Conservation (phyloP, 2,329 filamentous ascomycete genomes). For the Phyllosticta ampelicida region DNA sequence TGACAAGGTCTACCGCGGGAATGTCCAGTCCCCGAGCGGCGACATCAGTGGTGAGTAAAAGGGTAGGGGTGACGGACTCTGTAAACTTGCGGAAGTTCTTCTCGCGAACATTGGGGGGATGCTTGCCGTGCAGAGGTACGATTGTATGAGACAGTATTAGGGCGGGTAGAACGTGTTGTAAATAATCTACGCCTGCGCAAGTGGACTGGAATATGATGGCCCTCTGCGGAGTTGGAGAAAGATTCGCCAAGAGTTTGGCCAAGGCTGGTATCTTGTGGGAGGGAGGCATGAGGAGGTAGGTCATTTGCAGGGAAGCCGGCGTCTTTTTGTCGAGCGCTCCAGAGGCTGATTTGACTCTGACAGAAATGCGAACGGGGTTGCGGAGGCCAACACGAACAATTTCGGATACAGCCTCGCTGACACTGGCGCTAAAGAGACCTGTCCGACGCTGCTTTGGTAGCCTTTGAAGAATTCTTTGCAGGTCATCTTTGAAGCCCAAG, state of each 20-base stretch:
- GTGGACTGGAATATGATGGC: conserved; percentile 89
- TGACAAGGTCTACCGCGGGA: conserved; percentile 78
- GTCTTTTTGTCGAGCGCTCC: conserved; percentile 76
- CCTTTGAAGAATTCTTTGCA: conserved; percentile 72
- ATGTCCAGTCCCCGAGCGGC: conserved; percentile 87
- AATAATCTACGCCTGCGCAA: conserved; percentile 91
- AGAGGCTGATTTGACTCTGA: conserved; percentile 61
- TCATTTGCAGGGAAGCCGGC: conserved; percentile 86
- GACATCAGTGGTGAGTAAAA: conserved; percentile 87
- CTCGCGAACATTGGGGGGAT: conserved; percentile 74
- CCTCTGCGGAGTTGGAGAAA: conserved; percentile 68
- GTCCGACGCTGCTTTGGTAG: conserved; percentile 90
- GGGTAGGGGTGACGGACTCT: conserved; percentile 59
- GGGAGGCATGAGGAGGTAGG: conserved; percentile 64
- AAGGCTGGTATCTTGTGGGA: conserved; percentile 72
- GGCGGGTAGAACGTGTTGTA: conserved; percentile 65
- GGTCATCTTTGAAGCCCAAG: conserved; percentile 82
- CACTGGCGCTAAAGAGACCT: conserved; percentile 85
- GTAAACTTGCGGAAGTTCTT: conserved; percentile 80
- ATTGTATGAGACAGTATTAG: conserved; percentile 57
- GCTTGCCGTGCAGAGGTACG: conserved; percentile 83
- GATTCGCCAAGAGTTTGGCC: conserved; percentile 54
- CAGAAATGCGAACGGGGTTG: conserved; percentile 89
- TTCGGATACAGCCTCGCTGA: conserved; percentile 90
- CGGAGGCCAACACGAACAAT: conserved; percentile 84